Evolutionary conservation across 225 moss, liverwort and hornwort species (phyloP).

Genomic region (Ulota crispa): DNA sequence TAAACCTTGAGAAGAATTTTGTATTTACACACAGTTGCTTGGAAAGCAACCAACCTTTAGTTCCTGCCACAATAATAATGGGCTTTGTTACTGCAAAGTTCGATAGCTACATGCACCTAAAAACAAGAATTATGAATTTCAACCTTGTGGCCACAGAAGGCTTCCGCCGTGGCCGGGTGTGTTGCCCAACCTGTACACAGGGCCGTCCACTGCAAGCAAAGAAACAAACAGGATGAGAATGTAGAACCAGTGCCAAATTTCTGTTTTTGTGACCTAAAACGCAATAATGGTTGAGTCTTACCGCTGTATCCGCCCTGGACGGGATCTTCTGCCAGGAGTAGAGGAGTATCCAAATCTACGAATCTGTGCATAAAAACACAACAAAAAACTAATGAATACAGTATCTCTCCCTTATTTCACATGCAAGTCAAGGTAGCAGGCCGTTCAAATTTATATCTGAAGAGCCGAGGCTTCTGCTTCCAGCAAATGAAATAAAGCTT

Average conservation of each 20-base stretch:
- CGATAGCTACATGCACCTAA: neutral
- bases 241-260: neutral
- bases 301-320: slow-evolving; percentile 79
- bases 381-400: slow-evolving; percentile 15
- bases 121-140: slow-evolving; percentile 13
- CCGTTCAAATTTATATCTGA: neutral
- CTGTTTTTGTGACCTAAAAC: neutral
- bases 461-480: neutral
- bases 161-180: slow-evolving; percentile 63
- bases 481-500: neutral
- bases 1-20: neutral
- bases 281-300: slow-evolving; percentile 30
- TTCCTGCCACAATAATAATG: neutral
- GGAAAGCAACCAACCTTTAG: neutral
- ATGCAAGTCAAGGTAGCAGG: neutral
- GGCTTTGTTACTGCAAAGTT: neutral
- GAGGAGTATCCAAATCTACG: slow-evolving; percentile 83
- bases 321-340: slow-evolving; percentile 72
- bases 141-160: slow-evolving; percentile 40
- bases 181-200: slow-evolving; percentile 53
- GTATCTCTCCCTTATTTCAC: neutral
- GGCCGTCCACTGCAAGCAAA: slow-evolving; percentile 52
- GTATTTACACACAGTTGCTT: neutral
- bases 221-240: slow-evolving; percentile 22
- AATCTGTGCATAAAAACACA: slow-evolving; percentile 52